A percentile compares a stretch with the other conserved stretches of the same genome.
Conservation (phyloP, 805 yeast genomes). For the Saccharomycopsis sp. region DNA sequence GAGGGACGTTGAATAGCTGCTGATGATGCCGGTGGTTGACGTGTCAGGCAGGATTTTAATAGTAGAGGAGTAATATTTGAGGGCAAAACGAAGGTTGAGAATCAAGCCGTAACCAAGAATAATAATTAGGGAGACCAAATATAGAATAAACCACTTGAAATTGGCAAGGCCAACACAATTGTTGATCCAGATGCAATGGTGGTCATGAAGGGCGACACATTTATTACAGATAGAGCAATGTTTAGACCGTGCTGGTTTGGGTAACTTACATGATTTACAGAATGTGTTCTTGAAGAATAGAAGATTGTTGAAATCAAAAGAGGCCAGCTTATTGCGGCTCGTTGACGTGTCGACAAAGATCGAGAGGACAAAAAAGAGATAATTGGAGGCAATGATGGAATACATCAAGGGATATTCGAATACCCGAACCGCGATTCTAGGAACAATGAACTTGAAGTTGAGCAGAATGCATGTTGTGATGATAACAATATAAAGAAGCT, state of each 20-base stretch:
- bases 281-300: slow-evolving; percentile 43
- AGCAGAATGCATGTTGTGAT: slow-evolving; percentile 12
- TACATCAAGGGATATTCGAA: slow-evolving; percentile 14
- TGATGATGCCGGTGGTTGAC: neutral
- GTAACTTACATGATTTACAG: slow-evolving; percentile 54
- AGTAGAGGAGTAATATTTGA: neutral
- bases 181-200: slow-evolving; percentile 67
- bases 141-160: slow-evolving; percentile 52
- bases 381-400: slow-evolving; percentile 2
- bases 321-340: slow-evolving; percentile 1
- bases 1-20: neutral
- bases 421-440: neutral
- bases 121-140: slow-evolving; percentile 42
- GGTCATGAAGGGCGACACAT: slow-evolving; percentile 64
- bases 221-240: slow-evolving; percentile 66
- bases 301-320: slow-evolving; percentile 41
- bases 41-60: neutral
- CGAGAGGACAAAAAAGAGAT: slow-evolving; percentile 8
- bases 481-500: slow-evolving; percentile 11
- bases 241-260: slow-evolving; percentile 66
- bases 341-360: slow-evolving; percentile 6
- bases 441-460: slow-evolving; percentile 12
- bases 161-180: slow-evolving; percentile 70
- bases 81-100: slow-evolving; percentile 18
- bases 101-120: slow-evolving; percentile 41